Evolutionary conservation across 331 rosid genomes (phyloP).

Genomic region (Rhamnella rubrinervis): DNA sequence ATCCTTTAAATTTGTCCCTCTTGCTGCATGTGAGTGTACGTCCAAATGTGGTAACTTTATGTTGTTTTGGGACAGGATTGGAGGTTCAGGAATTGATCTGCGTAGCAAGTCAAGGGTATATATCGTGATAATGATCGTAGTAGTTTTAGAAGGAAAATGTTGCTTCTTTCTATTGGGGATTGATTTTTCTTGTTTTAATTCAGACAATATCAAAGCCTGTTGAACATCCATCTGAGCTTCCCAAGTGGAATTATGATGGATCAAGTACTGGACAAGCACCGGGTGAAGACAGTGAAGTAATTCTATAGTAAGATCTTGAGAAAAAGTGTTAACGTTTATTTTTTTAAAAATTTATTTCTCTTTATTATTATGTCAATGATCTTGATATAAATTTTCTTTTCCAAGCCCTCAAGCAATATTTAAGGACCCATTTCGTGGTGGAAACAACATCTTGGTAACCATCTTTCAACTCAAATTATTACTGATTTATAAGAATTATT

Average conservation of each 20-base stretch:
- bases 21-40: conserved; percentile 13
- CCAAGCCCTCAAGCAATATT: conserved; percentile 93
- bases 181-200: conserved; percentile 20
- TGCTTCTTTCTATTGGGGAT: not conserved
- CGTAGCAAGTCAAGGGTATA: conserved; percentile 94
- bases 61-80: conserved; percentile 64
- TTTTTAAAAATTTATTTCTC: not conserved
- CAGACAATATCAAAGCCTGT: conserved; percentile 94
- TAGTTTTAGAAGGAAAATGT: conserved; percentile 5
- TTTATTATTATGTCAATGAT: conserved; percentile 22
- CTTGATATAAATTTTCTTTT: conserved; percentile 8
- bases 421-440: conserved; percentile 99
- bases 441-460: conserved; percentile 93
- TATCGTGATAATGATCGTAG: conserved; percentile 20
- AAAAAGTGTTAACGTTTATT: conserved; percentile 8
- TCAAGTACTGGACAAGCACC: conserved; percentile 99
- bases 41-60: conserved; percentile 4
- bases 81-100: conserved; percentile 90
- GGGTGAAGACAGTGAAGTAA: conserved; percentile 98
- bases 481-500: not conserved
- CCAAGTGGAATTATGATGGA: conserved; percentile 98
- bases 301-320: conserved; percentile 75
- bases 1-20: not conserved
- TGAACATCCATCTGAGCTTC: conserved; percentile 93
- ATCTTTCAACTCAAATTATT: not conserved